Base-by-base conservation (phyloP, 2,329 filamentous ascomycete species). In the Botryosphaeria dothidea region DNA sequence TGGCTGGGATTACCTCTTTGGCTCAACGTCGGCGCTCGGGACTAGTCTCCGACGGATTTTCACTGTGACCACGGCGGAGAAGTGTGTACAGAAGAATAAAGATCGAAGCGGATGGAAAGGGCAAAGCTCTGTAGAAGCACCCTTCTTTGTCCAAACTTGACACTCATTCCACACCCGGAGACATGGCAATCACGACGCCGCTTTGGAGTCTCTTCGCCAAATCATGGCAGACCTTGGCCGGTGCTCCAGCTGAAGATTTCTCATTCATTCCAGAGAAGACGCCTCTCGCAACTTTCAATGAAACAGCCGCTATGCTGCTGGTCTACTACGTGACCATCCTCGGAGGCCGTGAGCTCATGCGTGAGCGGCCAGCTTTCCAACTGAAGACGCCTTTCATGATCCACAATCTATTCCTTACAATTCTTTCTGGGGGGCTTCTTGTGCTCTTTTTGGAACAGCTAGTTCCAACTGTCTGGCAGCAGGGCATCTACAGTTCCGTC, bases 301-400 rank as follows among this genome's bases (percentile, higher is more conserved):
- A 92, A 80, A 94, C 92, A 54, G 86, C 88, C 66, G 86, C 91
- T 71, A 90, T 93, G 77, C 89, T 97, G 72, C 82, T 92, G 74
- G 82, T 91, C 77, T 98, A 98, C 88, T 97, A 98, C 80, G 82
- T 90, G 71, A 84, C 97, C 81, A 95, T 98, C 75, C 96, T 98
- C 71, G 93, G 93, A 68, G 95, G 94, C 67, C 88, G 93, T 69
- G 92, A 96, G 80, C 77, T 93, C 72, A 98, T 98, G 94, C 92
- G 92, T 81, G 90, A 91, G 74, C 88, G 92, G 68, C 85, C 90
- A 76, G 85, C 94, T 19, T 90, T 94, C 83, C 92, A 96, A 85
- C 87, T 98, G 75, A 95, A 92, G 83, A 83, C 85, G 13, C 83
- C 95, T 65, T 98, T 98, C 85, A 91, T 97, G 82, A 86, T 97